Conservation (phyloP, 805 yeast genomes). For the Suhomyces prunicola region DNA sequence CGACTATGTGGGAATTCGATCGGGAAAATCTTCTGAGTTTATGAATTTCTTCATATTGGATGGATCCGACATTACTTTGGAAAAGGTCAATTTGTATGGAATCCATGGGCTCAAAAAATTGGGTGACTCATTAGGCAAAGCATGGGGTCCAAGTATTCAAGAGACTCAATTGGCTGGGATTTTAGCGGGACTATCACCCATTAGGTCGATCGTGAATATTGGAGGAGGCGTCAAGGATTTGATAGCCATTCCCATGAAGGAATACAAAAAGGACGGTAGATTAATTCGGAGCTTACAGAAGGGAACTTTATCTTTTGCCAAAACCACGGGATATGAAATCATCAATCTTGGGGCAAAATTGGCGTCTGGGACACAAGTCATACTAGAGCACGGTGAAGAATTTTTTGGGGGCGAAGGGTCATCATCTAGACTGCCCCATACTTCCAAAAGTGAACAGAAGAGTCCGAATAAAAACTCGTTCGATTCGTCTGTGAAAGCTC, state of each 20-base stretch:
- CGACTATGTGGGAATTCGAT: constrained; percentile 77
- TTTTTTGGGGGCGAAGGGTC: constrained; percentile 73
- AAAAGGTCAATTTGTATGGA: constrained; percentile 66
- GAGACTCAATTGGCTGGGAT: constrained; percentile 79
- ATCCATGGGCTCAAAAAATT: constrained; percentile 68
- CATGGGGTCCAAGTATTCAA: constrained; percentile 87
- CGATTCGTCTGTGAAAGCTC: background rate
- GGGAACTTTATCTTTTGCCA: constrained; percentile 71
- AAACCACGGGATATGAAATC: constrained; percentile 75
- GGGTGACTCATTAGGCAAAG: constrained; percentile 51
- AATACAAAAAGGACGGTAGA: constrained; percentile 71
- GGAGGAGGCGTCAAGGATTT: constrained; percentile 77
- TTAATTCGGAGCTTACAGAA: constrained; percentile 66
- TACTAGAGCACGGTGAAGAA: constrained; percentile 77
- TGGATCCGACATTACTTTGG: constrained; percentile 71
- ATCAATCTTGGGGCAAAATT: constrained; percentile 78
- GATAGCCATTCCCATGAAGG: constrained; percentile 68
- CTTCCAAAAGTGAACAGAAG: background rate
- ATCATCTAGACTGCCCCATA: constrained; percentile 33
- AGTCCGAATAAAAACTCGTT: background rate
- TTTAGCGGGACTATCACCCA: constrained; percentile 79
- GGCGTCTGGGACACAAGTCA: constrained; percentile 83
- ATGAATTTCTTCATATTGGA: constrained; percentile 87
- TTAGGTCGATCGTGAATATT: constrained; percentile 69
- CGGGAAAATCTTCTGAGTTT: constrained; percentile 84